Evolutionary conservation across 176 grass and related monocot species (phyloP).

Genomic region (Thalia dealbata): DNA sequence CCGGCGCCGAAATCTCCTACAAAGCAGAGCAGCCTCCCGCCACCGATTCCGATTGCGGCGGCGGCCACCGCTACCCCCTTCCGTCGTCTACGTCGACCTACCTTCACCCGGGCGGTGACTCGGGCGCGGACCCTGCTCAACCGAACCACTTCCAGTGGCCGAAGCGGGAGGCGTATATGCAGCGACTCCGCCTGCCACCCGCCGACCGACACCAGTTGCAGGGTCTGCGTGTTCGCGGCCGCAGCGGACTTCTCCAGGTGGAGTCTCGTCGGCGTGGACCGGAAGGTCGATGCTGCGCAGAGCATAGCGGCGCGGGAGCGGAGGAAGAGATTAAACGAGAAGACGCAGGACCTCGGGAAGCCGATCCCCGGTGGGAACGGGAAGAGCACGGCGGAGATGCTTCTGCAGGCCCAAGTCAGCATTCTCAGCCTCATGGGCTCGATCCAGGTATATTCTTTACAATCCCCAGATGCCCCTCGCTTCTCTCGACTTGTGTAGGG

Average conservation of each 20-base stretch:
- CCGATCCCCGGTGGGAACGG: conserved; percentile 52
- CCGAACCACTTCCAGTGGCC: too few relatives aligned
- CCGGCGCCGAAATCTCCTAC: neutral
- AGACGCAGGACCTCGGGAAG: conserved; percentile 54
- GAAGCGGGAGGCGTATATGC: too few relatives aligned
- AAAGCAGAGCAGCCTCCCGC: neutral
- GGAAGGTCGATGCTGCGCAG: conserved; percentile 6
- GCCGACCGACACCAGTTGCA: too few relatives aligned
- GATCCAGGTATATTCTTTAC: conserved; percentile 31
- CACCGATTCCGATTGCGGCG: neutral
- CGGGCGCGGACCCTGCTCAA: too few relatives aligned
- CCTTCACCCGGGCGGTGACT: too few relatives aligned
- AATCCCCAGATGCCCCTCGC: too few relatives aligned
- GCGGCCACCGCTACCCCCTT: too few relatives aligned
- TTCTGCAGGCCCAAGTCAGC: conserved; percentile 66
- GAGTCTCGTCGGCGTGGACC: neutral
- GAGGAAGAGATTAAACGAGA: conserved; percentile 62
- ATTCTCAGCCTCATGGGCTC: conserved; percentile 46
- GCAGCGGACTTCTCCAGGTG: neutral
- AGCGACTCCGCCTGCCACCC: too few relatives aligned
- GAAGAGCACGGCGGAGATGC: conserved; percentile 82
- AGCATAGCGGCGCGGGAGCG: conserved; percentile 49
- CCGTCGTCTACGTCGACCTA: neutral
- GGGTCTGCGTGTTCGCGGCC: too few relatives aligned
- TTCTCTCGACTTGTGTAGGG: too few relatives aligned